Percentiles rank a stretch among this genome's conserved stretches.
Conservation (phyloP, 2,329 filamentous ascomycete species). For the Ophidiomyces ophidiicola region DNA sequence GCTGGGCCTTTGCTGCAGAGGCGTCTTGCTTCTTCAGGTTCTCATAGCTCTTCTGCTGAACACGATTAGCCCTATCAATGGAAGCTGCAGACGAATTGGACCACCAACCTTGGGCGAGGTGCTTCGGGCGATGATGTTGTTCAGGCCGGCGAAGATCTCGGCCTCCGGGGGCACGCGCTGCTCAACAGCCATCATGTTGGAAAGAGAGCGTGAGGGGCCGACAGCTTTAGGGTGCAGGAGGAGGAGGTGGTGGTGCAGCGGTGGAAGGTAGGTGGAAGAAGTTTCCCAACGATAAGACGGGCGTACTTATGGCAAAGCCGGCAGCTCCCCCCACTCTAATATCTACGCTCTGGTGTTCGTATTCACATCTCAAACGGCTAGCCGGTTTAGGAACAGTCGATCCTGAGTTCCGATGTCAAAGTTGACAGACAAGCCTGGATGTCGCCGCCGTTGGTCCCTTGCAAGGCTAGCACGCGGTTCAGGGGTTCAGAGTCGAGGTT, state of each 20-base stretch:
- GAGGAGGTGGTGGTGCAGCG: too few species aligned
- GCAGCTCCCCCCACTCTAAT: slow-evolving; percentile 5
- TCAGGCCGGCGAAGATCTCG: slow-evolving; percentile 17
- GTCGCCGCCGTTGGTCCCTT: slow-evolving; percentile 5
- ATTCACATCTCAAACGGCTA: slow-evolving; percentile 11
- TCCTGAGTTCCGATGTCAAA: slow-evolving; percentile 6
- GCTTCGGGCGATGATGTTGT: slow-evolving; percentile 19
- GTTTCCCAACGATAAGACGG: slow-evolving; percentile 3
- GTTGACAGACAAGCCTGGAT: slow-evolving; percentile 8
- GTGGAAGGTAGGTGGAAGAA: slow-evolving; percentile 2
- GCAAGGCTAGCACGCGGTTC: slow-evolving; percentile 7
- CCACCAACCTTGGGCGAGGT: slow-evolving; percentile 18
- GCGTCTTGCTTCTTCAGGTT: slow-evolving; percentile 7
- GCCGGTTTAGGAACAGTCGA: slow-evolving; percentile 7
- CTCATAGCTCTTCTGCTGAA: slow-evolving; percentile 7
- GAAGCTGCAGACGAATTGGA: background rate
- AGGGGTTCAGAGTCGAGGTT: slow-evolving; percentile 4
- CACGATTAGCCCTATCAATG: background rate
- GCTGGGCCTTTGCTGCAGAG: slow-evolving; percentile 7
- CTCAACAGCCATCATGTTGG: slow-evolving; percentile 8
- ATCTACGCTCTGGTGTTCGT: slow-evolving; percentile 8
- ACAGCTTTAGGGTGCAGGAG: too few species aligned
- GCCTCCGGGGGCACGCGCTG: slow-evolving; percentile 8
- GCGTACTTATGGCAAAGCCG: slow-evolving; percentile 11
- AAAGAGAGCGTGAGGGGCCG: too few species aligned